phyloP scores from a whole-genome alignment of 2,329 filamentous ascomycete species.

The Cryphonectria radicalis region DNA sequence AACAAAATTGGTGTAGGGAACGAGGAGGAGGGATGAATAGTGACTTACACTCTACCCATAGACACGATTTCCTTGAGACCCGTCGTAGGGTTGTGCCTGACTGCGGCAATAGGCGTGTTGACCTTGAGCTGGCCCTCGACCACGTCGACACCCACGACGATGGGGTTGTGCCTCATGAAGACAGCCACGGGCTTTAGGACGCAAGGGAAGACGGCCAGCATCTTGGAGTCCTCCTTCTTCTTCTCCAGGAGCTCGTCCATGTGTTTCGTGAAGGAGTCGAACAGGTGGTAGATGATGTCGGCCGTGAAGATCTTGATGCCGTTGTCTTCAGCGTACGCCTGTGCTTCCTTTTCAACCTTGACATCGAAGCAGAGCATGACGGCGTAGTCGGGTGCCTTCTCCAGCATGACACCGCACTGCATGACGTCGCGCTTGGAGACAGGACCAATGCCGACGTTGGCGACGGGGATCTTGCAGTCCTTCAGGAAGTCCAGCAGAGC shows the following conservation, averaged over 20 bases:
- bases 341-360: slow-evolving; percentile 97
- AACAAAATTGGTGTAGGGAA: neutral
- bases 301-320: slow-evolving; percentile 98
- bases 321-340: slow-evolving; percentile 86
- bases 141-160: slow-evolving; percentile 94
- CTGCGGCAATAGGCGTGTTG: slow-evolving; percentile 86
- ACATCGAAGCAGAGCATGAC: slow-evolving; percentile 99
- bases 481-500: slow-evolving; percentile 95
- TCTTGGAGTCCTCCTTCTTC: slow-evolving; percentile 95
- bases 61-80: slow-evolving; percentile 81
- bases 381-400: slow-evolving; percentile 93
- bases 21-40: neutral
- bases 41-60: slow-evolving; percentile 88
- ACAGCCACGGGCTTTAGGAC: slow-evolving; percentile 87
- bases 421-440: slow-evolving; percentile 98
- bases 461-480: slow-evolving; percentile 94
- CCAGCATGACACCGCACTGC: slow-evolving; percentile 92
- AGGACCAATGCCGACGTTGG: slow-evolving; percentile 95
- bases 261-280: slow-evolving; percentile 94
- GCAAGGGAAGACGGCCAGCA: slow-evolving; percentile 95
- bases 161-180: slow-evolving; percentile 97
- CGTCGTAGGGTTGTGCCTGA: slow-evolving; percentile 80
- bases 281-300: slow-evolving; percentile 98
- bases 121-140: slow-evolving; percentile 84
- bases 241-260: slow-evolving; percentile 85